Percentiles rank a stretch among this genome's conserved stretches.
Evolutionary conservation across 2,329 filamentous ascomycete genomes (phyloP).

Genomic region (Microascus cirrosus): DNA sequence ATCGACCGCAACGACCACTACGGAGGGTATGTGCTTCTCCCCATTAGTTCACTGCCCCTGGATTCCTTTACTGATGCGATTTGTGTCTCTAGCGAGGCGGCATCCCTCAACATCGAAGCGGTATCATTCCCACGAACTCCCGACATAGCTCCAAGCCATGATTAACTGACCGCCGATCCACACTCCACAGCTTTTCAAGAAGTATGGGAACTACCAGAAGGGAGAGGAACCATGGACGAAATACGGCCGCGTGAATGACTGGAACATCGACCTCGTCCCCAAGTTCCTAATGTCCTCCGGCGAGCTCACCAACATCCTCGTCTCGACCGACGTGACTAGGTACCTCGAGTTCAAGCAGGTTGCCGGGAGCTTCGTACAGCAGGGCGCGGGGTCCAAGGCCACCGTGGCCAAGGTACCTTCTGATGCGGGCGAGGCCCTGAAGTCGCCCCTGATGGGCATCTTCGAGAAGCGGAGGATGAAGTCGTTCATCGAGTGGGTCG

Average conservation of each 20-base stretch:
- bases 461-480: conserved; percentile 98
- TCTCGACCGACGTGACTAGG: conserved; percentile 83
- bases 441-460: conserved; percentile 89
- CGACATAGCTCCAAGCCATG: not conserved
- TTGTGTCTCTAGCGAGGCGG: conserved; percentile 55
- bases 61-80: conserved; percentile 15
- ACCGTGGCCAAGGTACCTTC: conserved; percentile 96
- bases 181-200: conserved; percentile 73
- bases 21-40: conserved; percentile 61
- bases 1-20: conserved; percentile 99
- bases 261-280: conserved; percentile 97
- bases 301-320: conserved; percentile 96
- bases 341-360: conserved; percentile 93
- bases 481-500: conserved; percentile 93
- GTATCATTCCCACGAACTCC: conserved; percentile 35
- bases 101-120: conserved; percentile 91
- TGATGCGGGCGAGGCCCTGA: conserved; percentile 79
- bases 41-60: conserved; percentile 2
- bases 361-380: conserved; percentile 91
- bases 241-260: conserved; percentile 92
- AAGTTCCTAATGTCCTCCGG: conserved; percentile 98
- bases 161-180: conserved; percentile 4
- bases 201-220: conserved; percentile 70
- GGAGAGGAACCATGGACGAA: conserved; percentile 95
- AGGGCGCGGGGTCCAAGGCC: conserved; percentile 68